phyloP scores from a whole-genome alignment of 306 rosid genomes.

The Oxytropis ochrocephala region DNA sequence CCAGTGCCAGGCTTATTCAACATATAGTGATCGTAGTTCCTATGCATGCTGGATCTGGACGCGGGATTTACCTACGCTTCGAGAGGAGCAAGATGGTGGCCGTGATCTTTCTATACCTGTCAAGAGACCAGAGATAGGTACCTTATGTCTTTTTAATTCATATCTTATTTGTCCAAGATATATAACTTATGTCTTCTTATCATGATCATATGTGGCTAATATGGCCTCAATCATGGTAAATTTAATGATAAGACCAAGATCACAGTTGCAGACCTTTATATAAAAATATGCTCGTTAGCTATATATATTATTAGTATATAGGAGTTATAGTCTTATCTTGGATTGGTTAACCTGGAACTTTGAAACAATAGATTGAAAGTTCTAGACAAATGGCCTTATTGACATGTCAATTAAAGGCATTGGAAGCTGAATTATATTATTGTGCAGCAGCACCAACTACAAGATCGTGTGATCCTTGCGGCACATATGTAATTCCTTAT shows the following conservation, averaged over 20 bases:
- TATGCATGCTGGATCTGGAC: slow-evolving; percentile 20
- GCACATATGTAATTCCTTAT: slow-evolving; percentile 40
- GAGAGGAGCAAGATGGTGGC: background rate
- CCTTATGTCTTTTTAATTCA: background rate
- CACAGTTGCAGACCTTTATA: background rate
- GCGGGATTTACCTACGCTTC: background rate
- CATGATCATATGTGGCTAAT: no score
- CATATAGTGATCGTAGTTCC: background rate
- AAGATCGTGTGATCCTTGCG: slow-evolving; percentile 36
- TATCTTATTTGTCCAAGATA: background rate
- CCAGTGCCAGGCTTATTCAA: slow-evolving; percentile 32
- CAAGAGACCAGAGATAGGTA: slow-evolving; percentile 27
- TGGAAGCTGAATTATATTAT: background rate
- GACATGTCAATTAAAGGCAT: background rate
- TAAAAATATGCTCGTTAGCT: background rate
- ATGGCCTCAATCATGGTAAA: no score
- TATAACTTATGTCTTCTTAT: no score
- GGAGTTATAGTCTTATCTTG: background rate
- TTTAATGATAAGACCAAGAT: no score
- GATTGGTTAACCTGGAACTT: background rate
- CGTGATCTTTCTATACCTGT: slow-evolving; percentile 11
- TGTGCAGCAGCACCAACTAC: slow-evolving; percentile 34
- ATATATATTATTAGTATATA: background rate
- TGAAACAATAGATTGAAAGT: background rate
- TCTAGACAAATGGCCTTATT: background rate